Evolutionary conservation across 106 monocot species (phyloP).

Genomic region (Vanilla planifolia): DNA sequence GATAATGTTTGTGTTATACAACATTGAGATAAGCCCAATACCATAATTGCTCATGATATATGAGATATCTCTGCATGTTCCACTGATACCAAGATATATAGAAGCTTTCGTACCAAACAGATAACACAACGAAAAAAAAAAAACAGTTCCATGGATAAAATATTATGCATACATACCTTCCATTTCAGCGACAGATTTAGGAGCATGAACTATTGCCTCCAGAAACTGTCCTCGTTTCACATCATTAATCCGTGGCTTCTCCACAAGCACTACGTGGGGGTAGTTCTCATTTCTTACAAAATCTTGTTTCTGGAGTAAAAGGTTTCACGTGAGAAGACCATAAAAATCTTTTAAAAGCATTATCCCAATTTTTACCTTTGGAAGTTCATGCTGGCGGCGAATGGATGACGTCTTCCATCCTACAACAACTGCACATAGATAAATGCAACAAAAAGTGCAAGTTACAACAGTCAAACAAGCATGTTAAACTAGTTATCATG

Average conservation of each 20-base stretch:
- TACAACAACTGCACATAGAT: slow-evolving; percentile 69
- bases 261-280: slow-evolving; percentile 65
- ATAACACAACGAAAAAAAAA: too few species aligned
- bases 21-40: too few species aligned
- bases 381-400: slow-evolving; percentile 55
- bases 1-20: too few species aligned
- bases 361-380: slow-evolving; percentile 43
- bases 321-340: slow-evolving; percentile 3
- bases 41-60: too few species aligned
- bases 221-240: slow-evolving; percentile 18
- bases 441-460: too few species aligned
- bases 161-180: slow-evolving; percentile 50
- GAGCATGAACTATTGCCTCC: slow-evolving; percentile 14
- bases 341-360: not conserved
- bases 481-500: too few species aligned
- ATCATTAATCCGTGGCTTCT: slow-evolving; percentile 30
- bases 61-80: too few species aligned
- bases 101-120: too few species aligned
- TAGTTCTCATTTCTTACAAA: slow-evolving; percentile 45
- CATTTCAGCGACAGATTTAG: slow-evolving; percentile 32
- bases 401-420: slow-evolving; percentile 90
- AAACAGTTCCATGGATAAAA: not conserved
- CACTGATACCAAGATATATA: too few species aligned
- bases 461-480: too few species aligned
- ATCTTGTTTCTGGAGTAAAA: slow-evolving; percentile 38